phyloP scores from a whole-genome alignment of 352 stramenopile genomes.

The Globisporangium nodosum region DNA sequence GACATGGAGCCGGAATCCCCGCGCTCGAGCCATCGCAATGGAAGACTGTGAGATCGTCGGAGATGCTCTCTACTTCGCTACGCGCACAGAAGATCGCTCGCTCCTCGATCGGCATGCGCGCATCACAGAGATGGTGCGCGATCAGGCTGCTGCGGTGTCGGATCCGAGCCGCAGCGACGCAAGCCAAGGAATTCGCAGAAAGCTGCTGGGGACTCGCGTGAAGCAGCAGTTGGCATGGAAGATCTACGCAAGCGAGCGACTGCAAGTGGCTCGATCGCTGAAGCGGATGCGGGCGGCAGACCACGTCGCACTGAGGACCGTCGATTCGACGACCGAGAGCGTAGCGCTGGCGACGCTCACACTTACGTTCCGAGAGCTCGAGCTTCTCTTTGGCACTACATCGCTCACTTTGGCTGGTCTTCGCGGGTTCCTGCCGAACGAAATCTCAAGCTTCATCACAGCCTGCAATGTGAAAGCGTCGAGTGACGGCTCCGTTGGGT shows the following conservation, averaged over 20 bases:
- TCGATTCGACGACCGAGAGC: neutral
- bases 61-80: constrained; percentile 18
- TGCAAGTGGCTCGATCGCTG: constrained; percentile 30
- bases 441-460: neutral
- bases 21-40: constrained; percentile 19
- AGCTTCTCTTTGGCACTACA: constrained; percentile 8
- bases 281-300: constrained; percentile 21
- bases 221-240: constrained; percentile 61
- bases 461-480: neutral
- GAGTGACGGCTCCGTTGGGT: neutral
- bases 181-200: neutral
- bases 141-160: neutral
- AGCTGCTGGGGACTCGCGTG: constrained; percentile 1
- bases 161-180: neutral
- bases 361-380: constrained; percentile 7
- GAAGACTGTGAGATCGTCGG: constrained; percentile 12
- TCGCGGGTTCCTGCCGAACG: neutral
- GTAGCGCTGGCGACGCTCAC: neutral
- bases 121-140: neutral
- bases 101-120: constrained; percentile 4
- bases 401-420: neutral
- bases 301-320: constrained; percentile 1
- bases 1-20: constrained; percentile 16
- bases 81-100: neutral
- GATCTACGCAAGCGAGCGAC: constrained; percentile 37